A percentile compares a stretch with the other conserved stretches of the same genome.
Evolutionary conservation across 2,329 filamentous ascomycete genomes (phyloP).

Genomic region (Botrytis hyacinthi): DNA sequence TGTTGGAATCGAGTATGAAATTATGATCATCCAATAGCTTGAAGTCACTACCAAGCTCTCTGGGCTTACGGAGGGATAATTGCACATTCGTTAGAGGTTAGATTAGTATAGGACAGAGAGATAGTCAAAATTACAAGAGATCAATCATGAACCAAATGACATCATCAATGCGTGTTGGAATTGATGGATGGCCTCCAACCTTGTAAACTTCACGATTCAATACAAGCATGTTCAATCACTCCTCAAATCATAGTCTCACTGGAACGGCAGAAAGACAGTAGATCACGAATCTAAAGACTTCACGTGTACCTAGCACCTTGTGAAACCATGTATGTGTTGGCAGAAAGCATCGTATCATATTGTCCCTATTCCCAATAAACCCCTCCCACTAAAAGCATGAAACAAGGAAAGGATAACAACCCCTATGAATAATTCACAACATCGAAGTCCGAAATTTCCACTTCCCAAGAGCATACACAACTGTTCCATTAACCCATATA

Average conservation of each 20-base stretch:
- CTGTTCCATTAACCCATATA: background rate
- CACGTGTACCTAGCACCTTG: background rate
- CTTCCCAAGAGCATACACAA: background rate
- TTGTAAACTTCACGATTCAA: background rate
- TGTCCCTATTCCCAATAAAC: conserved; percentile 29
- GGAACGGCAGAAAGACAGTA: background rate
- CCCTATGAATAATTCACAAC: conserved; percentile 17
- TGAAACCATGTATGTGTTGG: conserved; percentile 23
- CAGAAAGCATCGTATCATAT: conserved; percentile 32
- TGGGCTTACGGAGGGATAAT: background rate
- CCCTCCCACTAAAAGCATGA: conserved; percentile 9
- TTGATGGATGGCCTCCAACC: background rate
- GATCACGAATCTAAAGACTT: conserved; percentile 18
- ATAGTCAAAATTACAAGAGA: background rate
- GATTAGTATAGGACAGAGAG: background rate
- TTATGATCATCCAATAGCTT: conserved; percentile 3
- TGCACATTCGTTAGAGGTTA: background rate
- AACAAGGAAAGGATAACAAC: conserved; percentile 17
- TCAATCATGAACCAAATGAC: background rate
- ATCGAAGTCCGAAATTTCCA: background rate
- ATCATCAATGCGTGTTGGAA: background rate
- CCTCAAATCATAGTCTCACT: background rate
- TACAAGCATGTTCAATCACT: background rate
- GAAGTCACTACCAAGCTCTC: background rate
- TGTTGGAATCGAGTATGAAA: background rate